Evolutionary conservation across 495 filamentous ascomycete genomes (phyloP).

Genomic region (Oleoguttula mirabilis): DNA sequence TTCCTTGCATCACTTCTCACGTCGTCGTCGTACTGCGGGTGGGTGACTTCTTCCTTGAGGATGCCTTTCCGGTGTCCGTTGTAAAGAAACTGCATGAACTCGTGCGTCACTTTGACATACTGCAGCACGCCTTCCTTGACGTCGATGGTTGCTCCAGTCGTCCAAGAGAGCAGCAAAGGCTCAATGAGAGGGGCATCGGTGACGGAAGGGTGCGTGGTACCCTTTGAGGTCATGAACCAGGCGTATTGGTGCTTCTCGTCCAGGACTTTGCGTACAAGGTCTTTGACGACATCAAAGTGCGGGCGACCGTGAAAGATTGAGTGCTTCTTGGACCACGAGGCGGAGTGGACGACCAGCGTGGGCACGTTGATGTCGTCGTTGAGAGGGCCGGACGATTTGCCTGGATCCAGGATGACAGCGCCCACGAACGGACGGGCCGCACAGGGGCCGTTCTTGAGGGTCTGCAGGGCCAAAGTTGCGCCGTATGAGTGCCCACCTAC

Average conservation of each 20-base stretch:
- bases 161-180: conserved; percentile 37
- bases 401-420: conserved; percentile 39
- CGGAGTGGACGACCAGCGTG: conserved; percentile 38
- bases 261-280: conserved; percentile 27
- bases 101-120: conserved; percentile 17
- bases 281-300: conserved; percentile 40
- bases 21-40: conserved; percentile 15
- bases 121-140: conserved; percentile 15
- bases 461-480: conserved; percentile 40
- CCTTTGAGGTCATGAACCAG: conserved; percentile 43
- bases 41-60: conserved; percentile 19
- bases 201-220: conserved; percentile 41
- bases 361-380: conserved; percentile 41
- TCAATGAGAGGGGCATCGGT: conserved; percentile 44
- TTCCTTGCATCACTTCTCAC: conserved; percentile 8
- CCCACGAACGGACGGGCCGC: conserved; percentile 31
- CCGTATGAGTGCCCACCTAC: conserved; percentile 43
- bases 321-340: conserved; percentile 37
- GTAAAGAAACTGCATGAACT: conserved; percentile 16
- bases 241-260: conserved; percentile 16
- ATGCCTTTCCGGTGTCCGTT: conserved; percentile 14
- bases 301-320: conserved; percentile 39
- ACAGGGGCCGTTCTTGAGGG: conserved; percentile 26
- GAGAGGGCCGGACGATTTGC: conserved; percentile 40
- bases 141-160: conserved; percentile 35